A percentile compares a stretch with the other conserved stretches of the same genome.
Conservation (phyloP, 1,284 basidiomycete species). For the Heterobasidion occidentale region DNA sequence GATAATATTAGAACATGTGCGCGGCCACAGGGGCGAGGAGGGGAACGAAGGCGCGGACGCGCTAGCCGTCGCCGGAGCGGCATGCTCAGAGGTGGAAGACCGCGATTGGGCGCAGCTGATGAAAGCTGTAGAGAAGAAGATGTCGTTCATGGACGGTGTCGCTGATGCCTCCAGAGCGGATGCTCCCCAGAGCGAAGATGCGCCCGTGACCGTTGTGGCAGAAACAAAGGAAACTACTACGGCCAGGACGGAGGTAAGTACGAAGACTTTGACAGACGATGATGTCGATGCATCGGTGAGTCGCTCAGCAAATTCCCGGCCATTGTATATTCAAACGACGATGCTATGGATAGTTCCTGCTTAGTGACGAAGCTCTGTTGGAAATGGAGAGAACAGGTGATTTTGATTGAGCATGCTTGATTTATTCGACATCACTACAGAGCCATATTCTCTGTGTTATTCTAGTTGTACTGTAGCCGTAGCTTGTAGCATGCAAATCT, state of each 20-base stretch:
- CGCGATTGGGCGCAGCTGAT: slow-evolving; percentile 42
- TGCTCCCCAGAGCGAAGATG: neutral
- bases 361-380: neutral
- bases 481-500: no score
- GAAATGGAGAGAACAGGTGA: slow-evolving; percentile 2
- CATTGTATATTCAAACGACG: neutral
- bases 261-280: neutral
- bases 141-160: neutral
- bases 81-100: slow-evolving; percentile 31
- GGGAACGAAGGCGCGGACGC: slow-evolving; percentile 79
- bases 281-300: slow-evolving; percentile 1
- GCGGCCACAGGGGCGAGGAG: slow-evolving; percentile 59
- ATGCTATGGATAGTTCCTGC: neutral
- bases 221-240: neutral
- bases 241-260: neutral
- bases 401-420: neutral
- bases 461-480: no score
- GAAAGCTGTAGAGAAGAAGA: neutral
- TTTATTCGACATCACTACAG: neutral
- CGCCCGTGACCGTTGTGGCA: neutral
- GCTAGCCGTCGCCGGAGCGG: slow-evolving; percentile 52
- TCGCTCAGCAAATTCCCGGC: neutral
- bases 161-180: neutral
- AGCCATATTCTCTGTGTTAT: neutral
- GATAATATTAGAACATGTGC: slow-evolving; percentile 50